Evolutionary conservation across 305 asterid species (phyloP).

Genomic region (Salvia sclarea): DNA sequence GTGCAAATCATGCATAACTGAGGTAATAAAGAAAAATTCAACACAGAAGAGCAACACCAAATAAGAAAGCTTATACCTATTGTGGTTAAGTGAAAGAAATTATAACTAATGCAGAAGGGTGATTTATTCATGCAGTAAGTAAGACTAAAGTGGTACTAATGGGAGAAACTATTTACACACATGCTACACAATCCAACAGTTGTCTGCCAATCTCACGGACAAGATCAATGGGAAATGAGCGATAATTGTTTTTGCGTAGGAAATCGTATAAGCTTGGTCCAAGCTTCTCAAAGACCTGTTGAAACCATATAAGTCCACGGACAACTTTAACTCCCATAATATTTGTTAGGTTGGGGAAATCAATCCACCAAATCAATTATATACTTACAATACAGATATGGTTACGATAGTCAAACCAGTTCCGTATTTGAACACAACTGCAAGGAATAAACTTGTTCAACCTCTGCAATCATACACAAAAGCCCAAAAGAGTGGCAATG

Average conservation of each 20-base stretch:
- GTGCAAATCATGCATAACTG: slow-evolving; percentile 94
- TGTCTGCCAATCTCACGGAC: slow-evolving; percentile 99
- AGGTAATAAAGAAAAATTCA: slow-evolving; percentile 34
- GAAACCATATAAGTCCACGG: slow-evolving; percentile 70
- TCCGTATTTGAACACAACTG: slow-evolving; percentile 99
- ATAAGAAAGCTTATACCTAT: slow-evolving; percentile 1
- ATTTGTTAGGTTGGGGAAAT: slow-evolving; percentile 66
- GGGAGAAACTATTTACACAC: slow-evolving; percentile 80
- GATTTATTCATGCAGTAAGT: background rate
- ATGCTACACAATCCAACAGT: slow-evolving; percentile 98
- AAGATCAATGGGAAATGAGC: slow-evolving; percentile 94
- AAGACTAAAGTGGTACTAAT: slow-evolving; percentile 4
- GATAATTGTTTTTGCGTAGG: slow-evolving; percentile 97
- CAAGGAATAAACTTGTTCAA: slow-evolving; percentile 88
- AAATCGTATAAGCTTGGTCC: slow-evolving; percentile 99
- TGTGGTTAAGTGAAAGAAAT: background rate
- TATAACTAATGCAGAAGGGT: background rate
- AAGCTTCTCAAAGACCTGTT: slow-evolving; percentile 99
- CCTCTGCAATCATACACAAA: slow-evolving; percentile 49
- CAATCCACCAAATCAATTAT: slow-evolving; percentile 74
- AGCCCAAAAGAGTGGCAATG: slow-evolving; percentile 29
- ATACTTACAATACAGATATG: slow-evolving; percentile 98
- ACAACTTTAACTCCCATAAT: slow-evolving; percentile 68
- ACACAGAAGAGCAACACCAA: slow-evolving; percentile 26
- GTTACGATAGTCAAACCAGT: slow-evolving; percentile 99